Evolutionary conservation across 352 stramenopile genomes (phyloP).

Genomic region (Phytophthora pisi): DNA sequence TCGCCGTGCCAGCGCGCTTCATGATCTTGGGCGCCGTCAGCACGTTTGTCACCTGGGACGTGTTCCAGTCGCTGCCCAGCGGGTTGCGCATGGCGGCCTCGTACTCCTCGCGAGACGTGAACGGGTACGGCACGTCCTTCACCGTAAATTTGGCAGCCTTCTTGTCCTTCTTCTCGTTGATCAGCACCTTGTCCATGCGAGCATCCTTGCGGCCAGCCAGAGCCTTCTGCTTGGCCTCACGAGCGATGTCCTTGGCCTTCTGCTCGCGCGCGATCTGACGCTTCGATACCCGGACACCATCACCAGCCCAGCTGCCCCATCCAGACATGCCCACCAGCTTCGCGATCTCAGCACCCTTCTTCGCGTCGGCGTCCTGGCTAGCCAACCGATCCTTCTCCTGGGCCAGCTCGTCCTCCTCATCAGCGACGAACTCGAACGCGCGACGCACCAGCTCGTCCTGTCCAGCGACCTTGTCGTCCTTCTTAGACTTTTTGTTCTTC

Average conservation of each 20-base stretch:
- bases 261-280: slow-evolving; percentile 86
- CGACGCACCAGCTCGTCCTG: slow-evolving; percentile 93
- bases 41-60: slow-evolving; percentile 87
- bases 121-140: slow-evolving; percentile 97
- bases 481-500: slow-evolving; percentile 52
- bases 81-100: slow-evolving; percentile 96
- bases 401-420: slow-evolving; percentile 94
- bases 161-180: slow-evolving; percentile 91
- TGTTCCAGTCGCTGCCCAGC: slow-evolving; percentile 96
- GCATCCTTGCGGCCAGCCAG: slow-evolving; percentile 74
- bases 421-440: slow-evolving; percentile 94
- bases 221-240: slow-evolving; percentile 76
- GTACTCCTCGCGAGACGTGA: slow-evolving; percentile 97
- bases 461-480: slow-evolving; percentile 50
- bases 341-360: slow-evolving; percentile 79
- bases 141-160: slow-evolving; percentile 87
- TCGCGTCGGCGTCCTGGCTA: slow-evolving; percentile 63
- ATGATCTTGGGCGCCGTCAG: slow-evolving; percentile 95
- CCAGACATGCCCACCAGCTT: slow-evolving; percentile 87
- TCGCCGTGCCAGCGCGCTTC: slow-evolving; percentile 92
- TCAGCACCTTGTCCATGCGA: slow-evolving; percentile 72
- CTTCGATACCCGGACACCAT: slow-evolving; percentile 76
- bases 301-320: slow-evolving; percentile 92
- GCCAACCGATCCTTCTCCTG: slow-evolving; percentile 91
- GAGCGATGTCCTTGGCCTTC: slow-evolving; percentile 69